Evolutionary conservation across 495 filamentous ascomycete species (phyloP).

Genomic region (Xylaria telfairii): DNA sequence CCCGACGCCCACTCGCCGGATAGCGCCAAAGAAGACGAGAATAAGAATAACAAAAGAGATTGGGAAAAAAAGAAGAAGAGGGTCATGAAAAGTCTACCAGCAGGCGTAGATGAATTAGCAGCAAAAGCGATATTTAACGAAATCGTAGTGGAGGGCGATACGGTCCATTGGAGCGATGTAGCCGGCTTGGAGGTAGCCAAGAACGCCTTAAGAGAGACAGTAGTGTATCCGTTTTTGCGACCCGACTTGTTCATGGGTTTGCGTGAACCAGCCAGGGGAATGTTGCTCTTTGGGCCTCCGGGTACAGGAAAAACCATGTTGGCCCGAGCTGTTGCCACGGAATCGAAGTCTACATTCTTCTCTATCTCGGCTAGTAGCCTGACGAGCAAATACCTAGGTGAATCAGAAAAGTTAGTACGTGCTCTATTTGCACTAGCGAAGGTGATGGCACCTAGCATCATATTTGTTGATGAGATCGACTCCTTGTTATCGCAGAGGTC

Average conservation of each 20-base stretch:
- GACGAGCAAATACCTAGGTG: conserved; percentile 95
- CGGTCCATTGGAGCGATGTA: conserved; percentile 94
- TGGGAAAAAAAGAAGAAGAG: conserved; percentile 57
- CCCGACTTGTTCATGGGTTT: conserved; percentile 96
- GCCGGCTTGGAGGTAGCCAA: conserved; percentile 92
- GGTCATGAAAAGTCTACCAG: conserved; percentile 76
- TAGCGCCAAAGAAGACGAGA: conserved; percentile 42
- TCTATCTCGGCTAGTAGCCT: conserved; percentile 93
- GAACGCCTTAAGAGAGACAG: conserved; percentile 89
- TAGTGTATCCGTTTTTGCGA: conserved; percentile 96
- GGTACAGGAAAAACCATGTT: conserved; percentile 99
- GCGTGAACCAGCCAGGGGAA: conserved; percentile 90
- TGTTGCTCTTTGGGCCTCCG: conserved; percentile 95
- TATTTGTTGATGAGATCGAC: conserved; percentile 99
- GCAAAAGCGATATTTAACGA: conserved; percentile 95
- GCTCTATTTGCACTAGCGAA: conserved; percentile 92
- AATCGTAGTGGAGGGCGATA: conserved; percentile 92
- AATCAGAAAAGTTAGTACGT: conserved; percentile 94
- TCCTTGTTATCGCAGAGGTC: conserved; percentile 86
- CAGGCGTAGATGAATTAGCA: conserved; percentile 79
- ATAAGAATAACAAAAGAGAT: conserved; percentile 49
- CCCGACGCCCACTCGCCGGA: conserved; percentile 41
- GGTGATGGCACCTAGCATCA: conserved; percentile 89
- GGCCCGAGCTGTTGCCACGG: conserved; percentile 91
- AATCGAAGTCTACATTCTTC: conserved; percentile 95